Percentiles rank a stretch among this genome's conserved stretches.
These are phyloP conservation scores for Gossypium mustelinum DNA, from an alignment of 345 rosid genomes.

Conservation along the genomic window DNA sequence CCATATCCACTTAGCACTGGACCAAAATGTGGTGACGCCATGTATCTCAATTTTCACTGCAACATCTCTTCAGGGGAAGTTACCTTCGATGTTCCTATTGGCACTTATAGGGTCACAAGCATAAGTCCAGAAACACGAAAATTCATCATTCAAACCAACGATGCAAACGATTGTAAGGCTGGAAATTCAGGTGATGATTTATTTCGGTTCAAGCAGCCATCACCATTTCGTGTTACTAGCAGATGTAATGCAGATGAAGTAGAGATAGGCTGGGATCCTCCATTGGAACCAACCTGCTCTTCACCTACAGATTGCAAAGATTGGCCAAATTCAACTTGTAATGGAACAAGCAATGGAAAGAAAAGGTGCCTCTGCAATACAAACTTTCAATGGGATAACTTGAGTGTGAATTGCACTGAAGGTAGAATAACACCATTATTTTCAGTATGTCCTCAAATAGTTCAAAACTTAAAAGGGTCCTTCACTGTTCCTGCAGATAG, in stretches of 20 bases:
- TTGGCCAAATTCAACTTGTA: conserved; percentile 53
- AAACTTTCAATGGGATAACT: conserved; percentile 43
- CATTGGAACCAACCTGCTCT: conserved; percentile 49
- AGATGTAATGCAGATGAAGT: conserved; percentile 40
- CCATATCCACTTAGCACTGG: conserved; percentile 68
- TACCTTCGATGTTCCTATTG: conserved; percentile 30
- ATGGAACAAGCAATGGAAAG: conserved; percentile 26
- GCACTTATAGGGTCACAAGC: conserved; percentile 37
- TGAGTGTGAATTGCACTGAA: conserved; percentile 37
- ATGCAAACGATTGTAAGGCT: conserved; percentile 18
- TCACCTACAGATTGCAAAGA: conserved; percentile 49
- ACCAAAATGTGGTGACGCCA: conserved; percentile 52
- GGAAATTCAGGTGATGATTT: conserved; percentile 7
- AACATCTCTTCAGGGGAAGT: conserved; percentile 39
- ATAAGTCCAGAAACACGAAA: conserved; percentile 33
- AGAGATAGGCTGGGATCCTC: conserved; percentile 54
- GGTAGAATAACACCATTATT: conserved; percentile 27
- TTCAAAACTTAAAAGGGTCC: neutral
- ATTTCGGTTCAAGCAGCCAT: conserved; percentile 26
- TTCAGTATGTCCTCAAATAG: neutral
- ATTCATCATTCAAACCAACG: conserved; percentile 34
- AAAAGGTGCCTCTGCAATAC: conserved; percentile 45
- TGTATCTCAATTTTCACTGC: conserved; percentile 50
- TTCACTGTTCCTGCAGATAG: conserved; percentile 17
- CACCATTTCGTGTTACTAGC: conserved; percentile 33